Evolutionary conservation across 2,329 filamentous ascomycete species (phyloP).

Genomic region (Colletotrichum musicola): DNA sequence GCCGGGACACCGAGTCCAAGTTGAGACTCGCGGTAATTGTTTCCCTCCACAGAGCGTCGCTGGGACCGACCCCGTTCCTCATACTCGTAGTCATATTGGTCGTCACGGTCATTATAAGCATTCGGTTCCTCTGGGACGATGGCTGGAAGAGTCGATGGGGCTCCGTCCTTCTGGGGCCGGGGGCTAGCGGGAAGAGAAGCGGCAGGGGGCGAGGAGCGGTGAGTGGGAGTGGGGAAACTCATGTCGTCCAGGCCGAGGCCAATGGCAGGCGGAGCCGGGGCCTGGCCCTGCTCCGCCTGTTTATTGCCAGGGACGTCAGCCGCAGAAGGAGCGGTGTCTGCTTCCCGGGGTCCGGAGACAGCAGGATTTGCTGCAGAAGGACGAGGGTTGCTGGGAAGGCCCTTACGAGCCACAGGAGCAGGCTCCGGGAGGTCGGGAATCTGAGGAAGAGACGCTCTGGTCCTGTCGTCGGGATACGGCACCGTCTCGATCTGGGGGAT

Average conservation of each 20-base stretch:
- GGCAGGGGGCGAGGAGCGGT: constrained; percentile 44
- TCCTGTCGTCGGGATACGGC: constrained; percentile 51
- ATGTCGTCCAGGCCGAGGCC: constrained; percentile 40
- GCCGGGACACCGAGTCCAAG: constrained; percentile 69
- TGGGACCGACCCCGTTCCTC: constrained; percentile 54
- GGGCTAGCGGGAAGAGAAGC: constrained; percentile 47
- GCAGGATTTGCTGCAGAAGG: constrained; percentile 32
- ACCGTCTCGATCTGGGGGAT: constrained; percentile 56
- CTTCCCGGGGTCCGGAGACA: constrained; percentile 19
- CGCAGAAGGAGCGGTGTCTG: constrained; percentile 33
- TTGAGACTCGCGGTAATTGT: constrained; percentile 46
- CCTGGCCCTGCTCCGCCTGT: constrained; percentile 19
- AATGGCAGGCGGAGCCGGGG: constrained; percentile 35
- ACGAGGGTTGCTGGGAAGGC: constrained; percentile 37
- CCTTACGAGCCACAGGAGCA: constrained; percentile 48
- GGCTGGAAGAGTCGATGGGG: constrained; percentile 49
- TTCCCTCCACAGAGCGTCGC: constrained; percentile 43
- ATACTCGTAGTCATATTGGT: constrained; percentile 43
- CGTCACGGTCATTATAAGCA: constrained; percentile 46
- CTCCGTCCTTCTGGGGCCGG: constrained; percentile 52
- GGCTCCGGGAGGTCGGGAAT: constrained; percentile 54
- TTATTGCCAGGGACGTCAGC: constrained; percentile 16
- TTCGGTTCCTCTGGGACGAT: constrained; percentile 40
- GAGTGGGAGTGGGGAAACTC: constrained; percentile 29
- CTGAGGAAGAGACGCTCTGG: constrained; percentile 41